Base-by-base conservation (phyloP, 352 stramenopile species). In the Phytophthora nicotianae region DNA sequence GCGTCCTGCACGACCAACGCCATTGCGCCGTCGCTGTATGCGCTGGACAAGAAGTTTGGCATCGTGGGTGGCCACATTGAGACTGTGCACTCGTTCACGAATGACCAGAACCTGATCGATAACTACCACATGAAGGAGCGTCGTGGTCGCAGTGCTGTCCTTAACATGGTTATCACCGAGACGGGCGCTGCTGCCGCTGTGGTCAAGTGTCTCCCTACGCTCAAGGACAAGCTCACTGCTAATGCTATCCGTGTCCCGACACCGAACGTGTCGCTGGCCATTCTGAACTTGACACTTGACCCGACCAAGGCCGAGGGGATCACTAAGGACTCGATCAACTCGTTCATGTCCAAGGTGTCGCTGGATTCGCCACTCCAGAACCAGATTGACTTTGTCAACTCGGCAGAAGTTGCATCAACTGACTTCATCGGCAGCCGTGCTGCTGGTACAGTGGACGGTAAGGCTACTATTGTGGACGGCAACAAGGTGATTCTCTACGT, bases 191-290 rank as follows among this genome's bases (percentile, higher is more conserved):
- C 83, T 7, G 79, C 78, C 1, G 88, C 88, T 48, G 87, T 96
- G n/a, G 75, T 86, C 57, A 92, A 92, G 77, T 95, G 92, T 58
- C 80, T 98, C 9, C 97, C 97, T 50, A 90, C 79, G 27, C 90
- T 99, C 48, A 81, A 97, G 71, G 93, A 94, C 85, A 99, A 99
- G 86, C 86, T 99, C 41, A 99, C 97, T 55, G 97, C 95, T 65
- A 99, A 99, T 76, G 95, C 97, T 57, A 98, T 99, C 82, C 97
- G 97, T 72, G 97, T 99, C 26, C 97, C 97, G 37, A 99, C 97
- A 71, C 96, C 97, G 50, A 97, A 99, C 78, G 97, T 99, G 17
- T 99, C 97, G 48, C 88, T 99, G 42, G 97, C 98, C 40, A 98
- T 99, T 72, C 83, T 99, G 46, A 98, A 98, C 58, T 79, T 96